phyloP scores from a whole-genome alignment of 2,329 filamentous ascomycete genomes.

The Alternaria sp. region DNA sequence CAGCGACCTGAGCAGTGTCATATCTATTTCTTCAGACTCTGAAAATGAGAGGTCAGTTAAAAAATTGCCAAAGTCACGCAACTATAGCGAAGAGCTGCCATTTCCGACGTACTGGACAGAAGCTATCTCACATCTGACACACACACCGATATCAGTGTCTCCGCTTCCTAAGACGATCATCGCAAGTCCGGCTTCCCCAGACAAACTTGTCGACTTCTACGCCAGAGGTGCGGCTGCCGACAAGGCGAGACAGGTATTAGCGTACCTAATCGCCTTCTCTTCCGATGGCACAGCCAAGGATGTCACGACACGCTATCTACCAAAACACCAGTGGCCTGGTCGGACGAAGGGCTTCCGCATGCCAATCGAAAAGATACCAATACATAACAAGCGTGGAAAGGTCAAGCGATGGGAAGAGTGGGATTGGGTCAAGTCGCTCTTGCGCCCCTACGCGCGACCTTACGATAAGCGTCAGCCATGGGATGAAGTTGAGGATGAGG shows the following conservation, averaged over 20 bases:
- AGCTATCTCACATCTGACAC: conserved; percentile 80
- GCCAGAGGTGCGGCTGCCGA: conserved; percentile 84
- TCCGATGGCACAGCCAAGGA: conserved; percentile 91
- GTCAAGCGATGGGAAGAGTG: conserved; percentile 77
- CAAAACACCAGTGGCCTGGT: conserved; percentile 80
- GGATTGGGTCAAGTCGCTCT: conserved; percentile 87
- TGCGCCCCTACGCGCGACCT: conserved; percentile 74
- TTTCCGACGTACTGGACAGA: conserved; percentile 96
- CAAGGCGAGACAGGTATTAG: conserved; percentile 85
- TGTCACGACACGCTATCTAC: conserved; percentile 90
- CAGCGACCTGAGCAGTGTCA: conserved; percentile 53
- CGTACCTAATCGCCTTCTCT: conserved; percentile 85
- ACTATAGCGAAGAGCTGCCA: conserved; percentile 77
- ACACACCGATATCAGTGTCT: conserved; percentile 81
- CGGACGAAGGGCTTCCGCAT: conserved; percentile 87
- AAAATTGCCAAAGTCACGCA: conserved; percentile 54
- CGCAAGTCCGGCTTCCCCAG: conserved; percentile 70
- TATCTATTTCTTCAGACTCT: conserved; percentile 57
- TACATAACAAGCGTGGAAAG: conserved; percentile 80
- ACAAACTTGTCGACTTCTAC: conserved; percentile 78
- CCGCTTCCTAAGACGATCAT: conserved; percentile 62
- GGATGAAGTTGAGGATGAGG: conserved; percentile 81
- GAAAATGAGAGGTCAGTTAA: conserved; percentile 62
- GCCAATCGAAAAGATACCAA: conserved; percentile 77
- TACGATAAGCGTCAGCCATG: conserved; percentile 67